Base-by-base conservation (phyloP, 1,139 yeast genomes). In the Candida tunisiensis region DNA sequence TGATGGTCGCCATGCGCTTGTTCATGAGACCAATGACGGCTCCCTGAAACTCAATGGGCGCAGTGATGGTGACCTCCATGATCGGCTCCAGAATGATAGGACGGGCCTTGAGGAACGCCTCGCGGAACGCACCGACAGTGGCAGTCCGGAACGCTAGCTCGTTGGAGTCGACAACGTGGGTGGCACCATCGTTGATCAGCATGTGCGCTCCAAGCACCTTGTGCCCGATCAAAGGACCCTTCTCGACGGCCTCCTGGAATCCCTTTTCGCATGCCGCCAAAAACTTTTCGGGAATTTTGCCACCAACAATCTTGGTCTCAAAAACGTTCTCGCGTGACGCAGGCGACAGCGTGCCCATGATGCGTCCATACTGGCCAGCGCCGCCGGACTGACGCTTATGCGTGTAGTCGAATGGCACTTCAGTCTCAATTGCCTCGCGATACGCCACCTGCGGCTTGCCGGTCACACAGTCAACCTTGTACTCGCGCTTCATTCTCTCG, bases 331-430 rank as follows among this genome's bases (percentile, higher is more conserved):
- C 42, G 21, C 43, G 47, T 31, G 63, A 67, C 26, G 41, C 44
- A 25, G 88, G 74, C 9, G 64, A 56, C 57, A 91, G 56, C 31
- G 64, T 69, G 48, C 99, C 99, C 55, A 85, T 79, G 43, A 88
- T 95, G 60, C 91, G 74, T 56, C 93, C 98, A 51, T 74, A 88
- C 62, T 88, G 99, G 60, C 99, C 99, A 39, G 98, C 93, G 67
- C 99, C 99, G 55, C 99, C 99, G 47, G 91, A 70, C 62, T 88
- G 99, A 52, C 85, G 85, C 67, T 88, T 88, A 62, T 85, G 96
- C 19, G 94, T 79, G 60, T 71, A 82, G 51, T 88, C 96, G 47
- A 88, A 85, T n/a, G 70, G 62, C 16, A 88, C 65, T 23, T 78
- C 61, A 5, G 65, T 52, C 23, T 80, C 62, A 38, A 88, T 73